Conservation (phyloP, 352 stramenopile genomes). For the Pythium brassicae region DNA sequence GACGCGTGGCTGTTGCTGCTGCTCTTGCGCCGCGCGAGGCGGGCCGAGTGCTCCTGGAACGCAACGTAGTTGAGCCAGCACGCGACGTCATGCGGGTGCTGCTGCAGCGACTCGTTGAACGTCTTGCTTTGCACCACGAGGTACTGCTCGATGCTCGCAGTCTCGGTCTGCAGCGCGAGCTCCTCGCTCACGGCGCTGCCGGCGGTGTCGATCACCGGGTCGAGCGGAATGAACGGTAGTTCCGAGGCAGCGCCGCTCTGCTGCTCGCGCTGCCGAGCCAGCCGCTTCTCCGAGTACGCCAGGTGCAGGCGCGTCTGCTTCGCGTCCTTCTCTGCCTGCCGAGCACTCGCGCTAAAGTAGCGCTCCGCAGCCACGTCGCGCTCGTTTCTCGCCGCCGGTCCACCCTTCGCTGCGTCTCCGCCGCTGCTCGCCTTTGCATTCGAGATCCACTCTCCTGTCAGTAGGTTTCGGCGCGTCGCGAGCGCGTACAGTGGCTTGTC, state of each 20-base stretch:
- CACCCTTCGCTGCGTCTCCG: neutral
- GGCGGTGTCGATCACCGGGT: constrained; percentile 33
- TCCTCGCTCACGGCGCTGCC: neutral
- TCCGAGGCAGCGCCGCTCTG: constrained; percentile 12
- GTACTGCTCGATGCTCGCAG: constrained; percentile 61
- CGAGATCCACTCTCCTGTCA: constrained; percentile 41
- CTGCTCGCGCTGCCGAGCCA: constrained; percentile 14
- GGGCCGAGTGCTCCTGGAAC: constrained; percentile 62
- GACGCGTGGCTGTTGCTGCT: constrained; percentile 7
- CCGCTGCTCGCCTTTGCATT: constrained; percentile 1
- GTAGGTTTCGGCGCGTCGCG: constrained; percentile 38
- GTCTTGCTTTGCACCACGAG: constrained; percentile 49
- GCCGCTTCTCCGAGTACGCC: constrained; percentile 63
- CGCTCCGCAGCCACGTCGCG: constrained; percentile 11
- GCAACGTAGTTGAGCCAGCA: constrained; percentile 71
- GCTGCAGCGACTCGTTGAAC: constrained; percentile 33
- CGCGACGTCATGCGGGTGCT: constrained; percentile 36
- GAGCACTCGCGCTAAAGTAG: constrained; percentile 55
- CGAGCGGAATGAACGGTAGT: constrained; percentile 59
- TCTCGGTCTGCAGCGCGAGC: constrained; percentile 42
- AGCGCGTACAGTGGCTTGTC: constrained; percentile 63
- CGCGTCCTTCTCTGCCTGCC: constrained; percentile 29
- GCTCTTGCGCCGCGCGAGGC: constrained; percentile 23
- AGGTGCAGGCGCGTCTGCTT: constrained; percentile 50
- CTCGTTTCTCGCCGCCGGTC: neutral